Percentiles rank a stretch among this genome's conserved stretches.
Conservation (phyloP, 1,139 yeast species). For the Geotrichum phurueaensis region DNA sequence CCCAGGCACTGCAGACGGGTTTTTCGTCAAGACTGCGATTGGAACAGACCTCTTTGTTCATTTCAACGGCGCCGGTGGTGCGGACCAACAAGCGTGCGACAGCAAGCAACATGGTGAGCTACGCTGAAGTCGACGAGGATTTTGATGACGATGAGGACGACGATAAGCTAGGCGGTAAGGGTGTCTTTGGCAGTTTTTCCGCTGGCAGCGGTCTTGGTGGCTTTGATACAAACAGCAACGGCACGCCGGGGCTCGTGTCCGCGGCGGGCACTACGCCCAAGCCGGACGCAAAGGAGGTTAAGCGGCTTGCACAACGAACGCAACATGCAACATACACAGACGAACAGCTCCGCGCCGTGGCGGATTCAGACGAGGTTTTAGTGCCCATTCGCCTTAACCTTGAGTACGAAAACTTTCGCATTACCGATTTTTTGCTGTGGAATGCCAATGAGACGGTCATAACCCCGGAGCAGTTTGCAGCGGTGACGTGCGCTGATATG, state of each 20-base stretch:
- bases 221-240: background rate
- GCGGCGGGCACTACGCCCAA: slow-evolving; percentile 3
- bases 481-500: slow-evolving; percentile 71
- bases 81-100: slow-evolving; percentile 73
- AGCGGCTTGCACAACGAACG: slow-evolving; percentile 30
- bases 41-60: slow-evolving; percentile 61
- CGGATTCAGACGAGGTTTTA: slow-evolving; percentile 41
- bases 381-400: slow-evolving; percentile 76
- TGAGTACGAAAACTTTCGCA: slow-evolving; percentile 56
- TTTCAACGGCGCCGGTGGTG: slow-evolving; percentile 65
- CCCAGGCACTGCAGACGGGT: slow-evolving; percentile 74
- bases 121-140: slow-evolving; percentile 77
- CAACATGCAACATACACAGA: slow-evolving; percentile 33
- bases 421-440: slow-evolving; percentile 87
- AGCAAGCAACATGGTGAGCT: slow-evolving; percentile 55
- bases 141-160: slow-evolving; percentile 64
- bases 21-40: slow-evolving; percentile 59
- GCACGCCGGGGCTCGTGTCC: slow-evolving; percentile 4
- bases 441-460: slow-evolving; percentile 66
- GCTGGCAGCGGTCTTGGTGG: background rate
- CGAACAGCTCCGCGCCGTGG: slow-evolving; percentile 35
- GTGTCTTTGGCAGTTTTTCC: slow-evolving; percentile 2
- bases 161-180: slow-evolving; percentile 10
- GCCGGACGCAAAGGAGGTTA: slow-evolving; percentile 23
- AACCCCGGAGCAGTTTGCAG: slow-evolving; percentile 81